Base-by-base conservation (phyloP, 2,329 filamentous ascomycete species). In the Botrytis cinerea region DNA sequence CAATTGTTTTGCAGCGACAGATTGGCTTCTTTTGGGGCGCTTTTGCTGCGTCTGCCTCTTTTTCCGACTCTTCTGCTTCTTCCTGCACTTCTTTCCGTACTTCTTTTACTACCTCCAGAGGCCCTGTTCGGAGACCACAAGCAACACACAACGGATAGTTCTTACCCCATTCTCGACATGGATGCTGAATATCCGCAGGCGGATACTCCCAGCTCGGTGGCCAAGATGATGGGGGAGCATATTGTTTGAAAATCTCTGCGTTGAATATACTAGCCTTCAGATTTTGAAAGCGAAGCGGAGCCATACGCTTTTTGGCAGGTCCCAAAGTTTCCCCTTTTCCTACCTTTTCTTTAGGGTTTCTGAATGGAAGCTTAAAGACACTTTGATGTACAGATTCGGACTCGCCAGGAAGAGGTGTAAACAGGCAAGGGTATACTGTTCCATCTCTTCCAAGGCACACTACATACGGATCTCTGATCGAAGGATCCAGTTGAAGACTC, bases 171-270 rank as follows among this genome's bases (percentile, higher is more conserved):
- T 61, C 54, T 18, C 32, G 32, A 60, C 71, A 69, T 18, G 66
- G 64, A 70, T 70, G 72, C 57, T 73, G 66, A 25, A 71, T 70
- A 45, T 70, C 66, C 20, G 32, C 35, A 51, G 72, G 66, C 25
- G 66, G 72, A 40, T 73, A 73, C 7, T 43, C 54, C 72, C 72
- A 73, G 40, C 12, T 40, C 8, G n/a, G n/a, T 12, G 67, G 72
- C 66, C 45, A 73, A 20, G 28, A 32, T 10, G 32, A 40, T 8
- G 72, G 72, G 3, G 46, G 45, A 28, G 14, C 38, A 14, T 73
- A 43, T 8, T n/a, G 4, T 46, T 63, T 54, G 22, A 73, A 73
- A n/a, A 38, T 62, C 14, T 57, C 54, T 12, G 14, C 18, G 9
- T 45, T 62, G 16, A 62, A 73, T 59, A 70, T 40, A 46, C 63